A percentile compares a stretch with the other conserved stretches of the same genome.
Evolutionary conservation across 768 basidiomycete species (phyloP).

Genomic region (Gloeostereum incarnatum): DNA sequence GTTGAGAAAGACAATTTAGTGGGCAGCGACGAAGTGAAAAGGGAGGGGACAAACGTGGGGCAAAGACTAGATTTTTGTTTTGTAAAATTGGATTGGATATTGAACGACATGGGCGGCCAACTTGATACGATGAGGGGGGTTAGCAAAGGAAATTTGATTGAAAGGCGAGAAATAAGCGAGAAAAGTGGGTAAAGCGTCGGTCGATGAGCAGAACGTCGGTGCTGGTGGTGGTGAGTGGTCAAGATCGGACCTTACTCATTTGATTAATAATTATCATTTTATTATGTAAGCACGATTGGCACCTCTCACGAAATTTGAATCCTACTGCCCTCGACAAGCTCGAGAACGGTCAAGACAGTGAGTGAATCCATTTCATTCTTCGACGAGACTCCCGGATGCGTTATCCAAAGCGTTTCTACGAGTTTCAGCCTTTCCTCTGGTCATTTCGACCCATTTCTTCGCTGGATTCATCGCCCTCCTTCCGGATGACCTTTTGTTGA

Average conservation of each 20-base stretch:
- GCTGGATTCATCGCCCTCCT: conserved; percentile 40
- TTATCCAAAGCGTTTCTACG: neutral
- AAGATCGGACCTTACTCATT: too few relatives aligned
- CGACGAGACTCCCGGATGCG: neutral
- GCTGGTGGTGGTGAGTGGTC: too few relatives aligned
- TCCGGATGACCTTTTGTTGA: conserved; percentile 31
- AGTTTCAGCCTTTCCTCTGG: neutral
- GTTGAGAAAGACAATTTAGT: conserved; percentile 14
- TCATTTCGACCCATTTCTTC: too few relatives aligned
- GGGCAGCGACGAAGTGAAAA: neutral
- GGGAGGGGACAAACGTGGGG: conserved; percentile 64
- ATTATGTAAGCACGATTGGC: too few relatives aligned
- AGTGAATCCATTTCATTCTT: neutral
- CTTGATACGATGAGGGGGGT: conserved; percentile 37
- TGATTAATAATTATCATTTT: too few relatives aligned
- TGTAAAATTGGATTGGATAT: conserved; percentile 59
- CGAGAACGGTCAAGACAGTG: too few relatives aligned
- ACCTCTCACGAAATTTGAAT: too few relatives aligned
- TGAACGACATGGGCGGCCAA: conserved; percentile 77
- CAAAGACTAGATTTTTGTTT: conserved; percentile 86
- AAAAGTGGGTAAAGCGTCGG: too few relatives aligned
- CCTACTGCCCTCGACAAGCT: too few relatives aligned
- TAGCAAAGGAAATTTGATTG: conserved; percentile 4
- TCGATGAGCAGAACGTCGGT: too few relatives aligned
- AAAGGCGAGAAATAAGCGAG: neutral